A percentile compares a stretch with the other conserved stretches of the same genome.
Conservation (phyloP, 129 eudicot genomes). For the Flaveria sonorensis region DNA sequence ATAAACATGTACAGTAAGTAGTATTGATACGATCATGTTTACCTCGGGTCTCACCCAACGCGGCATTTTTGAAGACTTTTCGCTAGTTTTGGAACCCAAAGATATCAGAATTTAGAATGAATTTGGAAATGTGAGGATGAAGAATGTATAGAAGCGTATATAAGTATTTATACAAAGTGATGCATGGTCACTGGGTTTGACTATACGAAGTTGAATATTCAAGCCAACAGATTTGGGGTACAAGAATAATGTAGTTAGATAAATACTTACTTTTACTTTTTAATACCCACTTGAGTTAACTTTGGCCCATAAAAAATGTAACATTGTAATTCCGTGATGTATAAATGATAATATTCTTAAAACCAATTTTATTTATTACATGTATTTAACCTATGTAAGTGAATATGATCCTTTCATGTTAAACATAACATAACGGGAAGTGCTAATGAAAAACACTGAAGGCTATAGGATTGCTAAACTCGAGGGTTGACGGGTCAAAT, state of each 20-base stretch:
- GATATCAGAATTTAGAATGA: not conserved
- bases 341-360: no score
- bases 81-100: not conserved
- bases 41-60: constrained; percentile 97
- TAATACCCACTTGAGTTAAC: no score
- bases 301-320: no score
- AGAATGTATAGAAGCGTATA: constrained; percentile 7
- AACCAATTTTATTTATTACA: no score
- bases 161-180: not conserved
- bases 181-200: constrained; percentile 34
- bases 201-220: constrained; percentile 22
- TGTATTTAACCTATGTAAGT: no score
- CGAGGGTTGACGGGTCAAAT: no score
- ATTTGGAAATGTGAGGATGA: constrained; percentile 13
- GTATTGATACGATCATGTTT: not conserved
- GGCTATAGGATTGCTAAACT: no score
- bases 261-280: not conserved
- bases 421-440: no score
- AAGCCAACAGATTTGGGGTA: constrained; percentile 32
- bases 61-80: constrained; percentile 45
- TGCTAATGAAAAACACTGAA: no score
- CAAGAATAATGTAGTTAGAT: not conserved
- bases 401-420: no score
- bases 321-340: no score
- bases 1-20: not conserved